These are phyloP conservation scores for Myrica gale DNA, from an alignment of 306 rosid genomes.

Conservation along the genomic window DNA sequence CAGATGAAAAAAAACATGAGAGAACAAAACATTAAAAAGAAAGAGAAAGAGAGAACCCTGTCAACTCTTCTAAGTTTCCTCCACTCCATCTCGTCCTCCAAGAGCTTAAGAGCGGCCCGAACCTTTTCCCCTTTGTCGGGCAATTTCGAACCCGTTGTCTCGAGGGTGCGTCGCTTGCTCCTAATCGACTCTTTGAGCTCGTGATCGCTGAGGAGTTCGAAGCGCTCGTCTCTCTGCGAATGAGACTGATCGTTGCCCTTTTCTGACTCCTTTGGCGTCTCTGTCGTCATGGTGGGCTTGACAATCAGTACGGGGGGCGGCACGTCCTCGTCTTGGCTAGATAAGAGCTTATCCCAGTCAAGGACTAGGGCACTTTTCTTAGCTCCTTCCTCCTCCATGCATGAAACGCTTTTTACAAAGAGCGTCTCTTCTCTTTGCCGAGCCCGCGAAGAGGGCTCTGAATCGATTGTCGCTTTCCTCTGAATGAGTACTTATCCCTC, in stretches of 20 bases:
- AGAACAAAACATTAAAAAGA: background rate
- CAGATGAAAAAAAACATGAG: background rate
- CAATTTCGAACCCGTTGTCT: slow-evolving; percentile 1
- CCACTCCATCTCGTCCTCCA: slow-evolving; percentile 42
- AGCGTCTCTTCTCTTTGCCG: background rate
- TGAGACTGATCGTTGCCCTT: slow-evolving; percentile 33
- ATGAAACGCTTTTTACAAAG: slow-evolving; percentile 6
- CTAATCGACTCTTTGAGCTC: slow-evolving; percentile 37
- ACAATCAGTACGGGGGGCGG: slow-evolving; percentile 31
- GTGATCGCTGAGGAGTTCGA: slow-evolving; percentile 19
- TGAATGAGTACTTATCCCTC: background rate
- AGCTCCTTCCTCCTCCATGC: slow-evolving; percentile 39
- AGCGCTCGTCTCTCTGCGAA: background rate
- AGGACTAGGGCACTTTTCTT: slow-evolving; percentile 24
- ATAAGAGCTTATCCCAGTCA: slow-evolving; percentile 31
- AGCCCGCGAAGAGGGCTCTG: background rate
- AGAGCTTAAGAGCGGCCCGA: slow-evolving; percentile 12
- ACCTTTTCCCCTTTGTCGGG: slow-evolving; percentile 61
- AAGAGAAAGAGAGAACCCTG: slow-evolving; percentile 19
- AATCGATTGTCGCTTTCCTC: background rate
- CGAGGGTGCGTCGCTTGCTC: slow-evolving; percentile 22
- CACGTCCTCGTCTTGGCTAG: slow-evolving; percentile 27
- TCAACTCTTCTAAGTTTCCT: slow-evolving; percentile 37
- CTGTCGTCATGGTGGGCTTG: slow-evolving; percentile 17
- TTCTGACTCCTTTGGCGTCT: background rate